Percentiles rank a stretch among this genome's conserved stretches.
Evolutionary conservation across 2,329 filamentous ascomycete species (phyloP).

Genomic region (Teratosphaeria gauchensis): DNA sequence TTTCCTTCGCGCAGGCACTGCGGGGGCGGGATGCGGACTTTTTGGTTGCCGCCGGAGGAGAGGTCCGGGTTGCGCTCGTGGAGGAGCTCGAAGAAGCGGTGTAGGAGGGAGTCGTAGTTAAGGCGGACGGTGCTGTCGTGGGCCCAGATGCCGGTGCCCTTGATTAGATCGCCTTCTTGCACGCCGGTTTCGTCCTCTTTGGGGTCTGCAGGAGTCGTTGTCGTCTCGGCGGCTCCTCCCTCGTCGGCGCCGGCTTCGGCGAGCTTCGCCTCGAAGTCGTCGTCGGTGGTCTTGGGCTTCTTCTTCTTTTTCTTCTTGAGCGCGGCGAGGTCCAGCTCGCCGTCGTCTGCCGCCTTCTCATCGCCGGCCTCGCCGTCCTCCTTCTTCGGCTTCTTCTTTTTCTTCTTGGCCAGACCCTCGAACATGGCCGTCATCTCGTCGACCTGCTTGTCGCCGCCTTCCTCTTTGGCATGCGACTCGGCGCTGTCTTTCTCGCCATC

Average conservation of each 20-base stretch:
- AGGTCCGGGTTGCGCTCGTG: slow-evolving; percentile 96
- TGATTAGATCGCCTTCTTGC: slow-evolving; percentile 65
- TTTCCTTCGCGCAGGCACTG: slow-evolving; percentile 99
- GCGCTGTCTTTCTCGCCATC: slow-evolving; percentile 71
- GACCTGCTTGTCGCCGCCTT: slow-evolving; percentile 18
- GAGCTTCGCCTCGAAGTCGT: slow-evolving; percentile 59
- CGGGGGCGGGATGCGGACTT: slow-evolving; percentile 98
- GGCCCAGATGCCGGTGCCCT: slow-evolving; percentile 82
- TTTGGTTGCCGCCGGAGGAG: slow-evolving; percentile 54
- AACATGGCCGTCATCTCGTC: slow-evolving; percentile 30
- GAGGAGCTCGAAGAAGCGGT: slow-evolving; percentile 88
- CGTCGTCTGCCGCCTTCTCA: slow-evolving; percentile 44
- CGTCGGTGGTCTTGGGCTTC: slow-evolving; percentile 48
- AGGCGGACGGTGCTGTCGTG: slow-evolving; percentile 72
- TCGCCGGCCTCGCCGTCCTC: slow-evolving; percentile 23
- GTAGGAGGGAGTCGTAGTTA: slow-evolving; percentile 74
- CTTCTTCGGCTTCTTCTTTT: slow-evolving; percentile 51
- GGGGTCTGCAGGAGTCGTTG: slow-evolving; percentile 38
- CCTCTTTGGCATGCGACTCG: slow-evolving; percentile 55
- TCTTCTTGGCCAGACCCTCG: slow-evolving; percentile 44
- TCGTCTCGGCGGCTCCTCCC: slow-evolving; percentile 36
- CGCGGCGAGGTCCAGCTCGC: slow-evolving; percentile 53
- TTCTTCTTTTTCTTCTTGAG: slow-evolving; percentile 89
- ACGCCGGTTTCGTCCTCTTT: slow-evolving; percentile 29
- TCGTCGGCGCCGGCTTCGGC: slow-evolving; percentile 51